Percentiles rank a stretch among this genome's conserved stretches.
Conservation (phyloP, 2,329 filamentous ascomycete species). For the Diaporthe sp. region DNA sequence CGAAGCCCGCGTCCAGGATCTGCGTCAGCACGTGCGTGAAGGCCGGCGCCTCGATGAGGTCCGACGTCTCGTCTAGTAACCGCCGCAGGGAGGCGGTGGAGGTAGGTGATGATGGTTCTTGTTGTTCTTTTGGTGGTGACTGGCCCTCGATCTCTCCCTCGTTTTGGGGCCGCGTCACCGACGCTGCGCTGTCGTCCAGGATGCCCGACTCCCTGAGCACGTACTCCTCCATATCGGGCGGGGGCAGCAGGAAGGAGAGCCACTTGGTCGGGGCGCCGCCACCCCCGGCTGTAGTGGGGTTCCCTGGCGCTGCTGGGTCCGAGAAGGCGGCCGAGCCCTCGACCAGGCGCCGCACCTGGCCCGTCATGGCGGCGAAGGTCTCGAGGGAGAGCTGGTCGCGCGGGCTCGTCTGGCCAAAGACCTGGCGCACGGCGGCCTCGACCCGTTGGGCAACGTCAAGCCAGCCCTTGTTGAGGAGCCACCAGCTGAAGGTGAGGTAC, state of each 20-base stretch:
- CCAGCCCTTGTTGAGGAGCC: slow-evolving; percentile 94
- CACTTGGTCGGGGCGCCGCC: slow-evolving; percentile 71
- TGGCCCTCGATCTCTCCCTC: slow-evolving; percentile 8
- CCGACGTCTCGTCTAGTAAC: slow-evolving; percentile 94
- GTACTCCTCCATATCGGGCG: slow-evolving; percentile 81
- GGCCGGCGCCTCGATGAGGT: slow-evolving; percentile 93
- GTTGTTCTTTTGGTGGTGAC: background rate
- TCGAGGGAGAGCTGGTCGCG: slow-evolving; percentile 89
- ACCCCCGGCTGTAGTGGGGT: background rate
- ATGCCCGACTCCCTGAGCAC: slow-evolving; percentile 91
- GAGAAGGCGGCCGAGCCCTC: slow-evolving; percentile 69
- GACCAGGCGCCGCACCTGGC: slow-evolving; percentile 86
- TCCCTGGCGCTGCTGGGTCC: slow-evolving; percentile 12
- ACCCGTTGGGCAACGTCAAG: slow-evolving; percentile 85
- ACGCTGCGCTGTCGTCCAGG: slow-evolving; percentile 63
- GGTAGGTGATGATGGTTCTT: slow-evolving; percentile 53
- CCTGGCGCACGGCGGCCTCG: slow-evolving; percentile 86
- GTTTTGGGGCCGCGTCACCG: slow-evolving; percentile 42
- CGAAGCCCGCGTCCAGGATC: slow-evolving; percentile 90
- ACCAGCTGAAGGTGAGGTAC: slow-evolving; percentile 98
- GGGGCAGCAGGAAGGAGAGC: slow-evolving; percentile 88
- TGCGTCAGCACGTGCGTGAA: slow-evolving; percentile 90
- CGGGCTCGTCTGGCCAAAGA: slow-evolving; percentile 90
- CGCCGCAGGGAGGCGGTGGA: slow-evolving; percentile 78
- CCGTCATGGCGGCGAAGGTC: slow-evolving; percentile 82